Base-by-base conservation (phyloP, 2,329 filamentous ascomycete genomes). In the Verruconis gallopava region DNA sequence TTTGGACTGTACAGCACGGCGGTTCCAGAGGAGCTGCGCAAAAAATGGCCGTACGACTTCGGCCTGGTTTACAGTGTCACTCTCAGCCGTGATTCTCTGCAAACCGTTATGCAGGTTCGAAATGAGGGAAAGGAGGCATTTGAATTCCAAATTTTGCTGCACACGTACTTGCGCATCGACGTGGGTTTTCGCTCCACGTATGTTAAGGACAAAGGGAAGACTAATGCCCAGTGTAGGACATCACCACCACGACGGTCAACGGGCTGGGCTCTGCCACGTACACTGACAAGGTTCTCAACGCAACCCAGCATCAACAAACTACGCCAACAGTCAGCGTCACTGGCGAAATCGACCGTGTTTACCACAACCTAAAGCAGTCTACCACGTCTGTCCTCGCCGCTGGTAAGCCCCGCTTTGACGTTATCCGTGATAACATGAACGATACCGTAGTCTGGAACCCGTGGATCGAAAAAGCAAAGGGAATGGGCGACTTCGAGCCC, bases 401-500 rank as follows among this genome's bases (percentile, higher is more conserved):
- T 38, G 79, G 75, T 46, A 72, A 72, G 54, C 68, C 77, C 12
- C 66, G 72, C 39, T 86, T 82, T 65, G 77, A 78, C 46, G 71
- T 96, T 43, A 75, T 81, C 32, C 77, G 91, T 47, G 85, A 95
- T 62, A 88, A 85, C 50, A 71, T 98, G 50, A 73, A 75, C 47
- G 85, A 96, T 51, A 79, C 91, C 13, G 89, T 95, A 1, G 82
- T 96, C 21, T 98, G 91, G 91, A 98, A 98, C 63, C 91, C 91
- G 2, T 95, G 89, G 86, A 71, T 72, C 32, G 84, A 88, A 48
- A 93, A 93, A 68, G 77, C 84, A 1, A 75, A 77, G 52, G 72
- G 72, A 4, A 93, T 94, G 65, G 77, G 68, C 40, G 91, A 98
- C 61, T 95, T 96, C 58, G 74, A 73, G 45, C 91, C 91, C 38